Percentiles rank a stretch among this genome's conserved stretches.
Conservation (phyloP, 2,329 filamentous ascomycete genomes). For the Aspergillus fischeri region DNA sequence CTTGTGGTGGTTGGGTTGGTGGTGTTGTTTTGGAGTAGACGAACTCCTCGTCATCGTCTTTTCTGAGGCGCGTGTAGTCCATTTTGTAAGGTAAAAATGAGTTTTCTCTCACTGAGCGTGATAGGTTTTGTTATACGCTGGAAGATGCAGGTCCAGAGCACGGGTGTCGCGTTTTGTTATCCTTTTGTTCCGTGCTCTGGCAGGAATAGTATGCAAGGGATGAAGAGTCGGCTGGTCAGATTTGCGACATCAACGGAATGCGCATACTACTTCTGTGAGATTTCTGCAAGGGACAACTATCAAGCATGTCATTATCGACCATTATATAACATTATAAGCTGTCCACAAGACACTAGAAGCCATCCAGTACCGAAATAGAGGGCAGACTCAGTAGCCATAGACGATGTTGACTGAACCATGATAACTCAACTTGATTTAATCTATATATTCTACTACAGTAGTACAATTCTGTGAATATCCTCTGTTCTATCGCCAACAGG, state of each 20-base stretch:
- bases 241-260: not conserved
- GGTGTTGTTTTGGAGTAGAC: not conserved
- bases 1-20: not conserved
- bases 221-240: not conserved
- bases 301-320: no score
- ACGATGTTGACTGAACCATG: no score
- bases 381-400: no score
- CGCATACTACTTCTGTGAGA: not conserved
- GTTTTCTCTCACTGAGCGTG: not conserved
- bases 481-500: no score
- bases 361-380: no score
- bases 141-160: not conserved
- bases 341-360: no score
- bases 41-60: not conserved
- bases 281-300: not conserved
- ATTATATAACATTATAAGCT: no score
- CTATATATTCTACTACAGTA: no score
- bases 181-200: not conserved
- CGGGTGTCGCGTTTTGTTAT: not conserved
- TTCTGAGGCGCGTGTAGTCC: not conserved
- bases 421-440: no score
- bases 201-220: not conserved
- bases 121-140: not conserved
- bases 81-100: not conserved
- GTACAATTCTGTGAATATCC: no score